Base-by-base conservation (phyloP, 352 stramenopile genomes). In the Plasmopara viticola region DNA sequence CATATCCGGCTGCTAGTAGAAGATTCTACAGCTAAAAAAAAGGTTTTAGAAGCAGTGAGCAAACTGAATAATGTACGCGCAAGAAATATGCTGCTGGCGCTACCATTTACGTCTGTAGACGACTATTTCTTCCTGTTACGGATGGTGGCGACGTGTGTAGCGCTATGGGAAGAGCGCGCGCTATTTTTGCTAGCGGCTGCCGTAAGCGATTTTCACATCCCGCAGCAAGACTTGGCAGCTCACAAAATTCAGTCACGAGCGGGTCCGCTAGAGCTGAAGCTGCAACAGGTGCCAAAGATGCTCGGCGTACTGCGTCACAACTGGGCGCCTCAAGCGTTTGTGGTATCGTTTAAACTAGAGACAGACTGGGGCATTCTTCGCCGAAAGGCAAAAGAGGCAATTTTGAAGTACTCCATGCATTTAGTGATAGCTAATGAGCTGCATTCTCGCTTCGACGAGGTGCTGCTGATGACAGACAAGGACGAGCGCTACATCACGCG, bases 311-410 rank as follows among this genome's bases (percentile, higher is more conserved):
- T 99, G 48, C 75, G 89, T 25, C 67, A 76, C 31, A 59, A 84
- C 15, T 99, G 96, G 96, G 95, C 92, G 17, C 95, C 95, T 2
- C 53, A 96, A 38, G 90, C 93, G 9, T 99, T 98, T 71, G 80
- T 95, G 18, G 89, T 98, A 17, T 98, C 89, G 28, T 99, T 99
- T 77, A 99, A 99, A 74, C 82, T 99, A 25, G 97, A 99, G 76
- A 99, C 97, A 6, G 96, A 99, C 77, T 74, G 69, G 47, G 69
- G 82, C 2, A 87, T 99, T 43, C 78, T 99, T 41, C 69, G 89
- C 29, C 50, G 87, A 56, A 99, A 99, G 70, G 88, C 93, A 15
- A 72, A 86, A 49, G 73, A 85, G 60, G 84, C 96, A 1, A 89
- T 99, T 25, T 66, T 84, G 57, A 96, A 89, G 55, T 99, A 99